Percentiles rank a stretch among this genome's conserved stretches.
Evolutionary conservation across 495 filamentous ascomycete species (phyloP).

Genomic region (Platismatia glauca): DNA sequence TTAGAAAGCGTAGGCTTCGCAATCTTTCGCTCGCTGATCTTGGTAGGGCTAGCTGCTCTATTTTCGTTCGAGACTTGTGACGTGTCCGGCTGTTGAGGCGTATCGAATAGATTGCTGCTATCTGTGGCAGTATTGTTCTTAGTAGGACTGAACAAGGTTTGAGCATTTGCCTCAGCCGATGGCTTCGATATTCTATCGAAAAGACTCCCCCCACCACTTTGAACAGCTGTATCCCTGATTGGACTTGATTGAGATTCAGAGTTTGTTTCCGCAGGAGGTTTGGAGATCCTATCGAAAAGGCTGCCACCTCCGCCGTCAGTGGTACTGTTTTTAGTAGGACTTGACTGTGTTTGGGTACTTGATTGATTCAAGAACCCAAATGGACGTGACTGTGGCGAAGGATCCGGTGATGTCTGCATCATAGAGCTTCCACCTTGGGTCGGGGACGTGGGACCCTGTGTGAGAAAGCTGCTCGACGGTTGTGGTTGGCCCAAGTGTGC

Average conservation of each 20-base stretch:
- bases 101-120: constrained; percentile 3
- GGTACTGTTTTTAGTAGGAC: constrained; percentile 6
- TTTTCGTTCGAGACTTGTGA: background rate
- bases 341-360: background rate
- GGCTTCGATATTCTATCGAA: constrained; percentile 9
- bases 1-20: background rate
- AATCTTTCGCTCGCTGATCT: background rate
- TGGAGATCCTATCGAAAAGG: constrained; percentile 12
- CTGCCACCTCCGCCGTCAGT: constrained; percentile 4
- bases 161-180: background rate
- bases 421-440: constrained; percentile 6
- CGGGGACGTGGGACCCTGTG: constrained; percentile 12
- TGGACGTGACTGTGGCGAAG: constrained; percentile 15
- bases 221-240: background rate
- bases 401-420: constrained; percentile 18
- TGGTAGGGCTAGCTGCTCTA: background rate
- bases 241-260: background rate
- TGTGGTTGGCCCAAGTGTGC: constrained; percentile 7
- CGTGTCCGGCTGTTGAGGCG: background rate
- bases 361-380: constrained; percentile 17
- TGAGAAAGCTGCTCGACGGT: constrained; percentile 9
- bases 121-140: background rate
- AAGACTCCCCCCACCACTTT: background rate
- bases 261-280: background rate
- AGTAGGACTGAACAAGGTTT: background rate